Conservation (phyloP, 345 rosid genomes). For the Boechera retrofracta region DNA sequence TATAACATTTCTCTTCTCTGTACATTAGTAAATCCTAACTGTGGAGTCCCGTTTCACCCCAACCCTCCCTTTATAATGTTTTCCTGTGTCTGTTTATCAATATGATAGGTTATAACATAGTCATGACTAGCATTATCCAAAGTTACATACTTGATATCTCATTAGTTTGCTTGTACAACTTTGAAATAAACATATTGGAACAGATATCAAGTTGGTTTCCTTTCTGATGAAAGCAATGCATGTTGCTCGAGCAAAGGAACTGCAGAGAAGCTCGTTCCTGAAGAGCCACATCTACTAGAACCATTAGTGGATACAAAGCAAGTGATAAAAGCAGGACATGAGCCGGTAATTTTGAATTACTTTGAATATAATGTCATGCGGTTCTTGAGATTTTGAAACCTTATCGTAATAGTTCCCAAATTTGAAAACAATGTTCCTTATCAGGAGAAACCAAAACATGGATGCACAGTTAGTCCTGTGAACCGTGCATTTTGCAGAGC, state of each 20-base stretch:
- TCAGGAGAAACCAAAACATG: conserved; percentile 62
- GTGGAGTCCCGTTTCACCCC: not conserved
- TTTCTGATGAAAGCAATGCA: conserved; percentile 19
- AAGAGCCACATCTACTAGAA: conserved; percentile 24
- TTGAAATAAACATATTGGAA: conserved; percentile 16
- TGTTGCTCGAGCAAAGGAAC: conserved; percentile 9
- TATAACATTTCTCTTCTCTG: conserved; percentile 35
- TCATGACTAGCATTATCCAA: not conserved
- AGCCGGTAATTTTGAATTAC: conserved; percentile 10
- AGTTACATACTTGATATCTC: conserved; percentile 28
- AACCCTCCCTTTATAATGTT: not conserved
- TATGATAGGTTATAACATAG: too few relatives aligned
- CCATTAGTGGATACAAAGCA: conserved; percentile 10
- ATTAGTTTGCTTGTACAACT: conserved; percentile 38
- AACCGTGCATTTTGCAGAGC: conserved; percentile 48
- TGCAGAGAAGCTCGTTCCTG: conserved; percentile 14
- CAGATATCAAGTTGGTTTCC: conserved; percentile 33
- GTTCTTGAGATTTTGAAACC: not conserved
- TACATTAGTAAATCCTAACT: not conserved
- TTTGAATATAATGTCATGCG: not conserved
- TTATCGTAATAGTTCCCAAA: not conserved
- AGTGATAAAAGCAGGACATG: conserved; percentile 1
- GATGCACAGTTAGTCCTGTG: conserved; percentile 46
- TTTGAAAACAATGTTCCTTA: conserved; percentile 14
- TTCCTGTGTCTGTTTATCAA: not conserved